Conservation (phyloP, 257 asterid species). For the Cinchona pubescens region DNA sequence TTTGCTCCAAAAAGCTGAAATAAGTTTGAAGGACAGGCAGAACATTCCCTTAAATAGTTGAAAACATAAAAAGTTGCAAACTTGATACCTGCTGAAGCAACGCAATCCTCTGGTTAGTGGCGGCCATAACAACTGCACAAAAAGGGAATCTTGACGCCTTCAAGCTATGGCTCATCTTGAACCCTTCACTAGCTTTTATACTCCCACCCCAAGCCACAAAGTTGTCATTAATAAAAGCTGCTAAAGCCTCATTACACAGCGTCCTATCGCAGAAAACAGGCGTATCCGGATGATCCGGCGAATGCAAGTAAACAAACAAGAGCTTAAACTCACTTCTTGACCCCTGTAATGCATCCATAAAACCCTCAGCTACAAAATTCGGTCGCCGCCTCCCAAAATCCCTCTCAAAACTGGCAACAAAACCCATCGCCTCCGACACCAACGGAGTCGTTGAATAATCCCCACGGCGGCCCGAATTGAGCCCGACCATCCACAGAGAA, state of each 20-base stretch:
- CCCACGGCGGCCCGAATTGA: conserved; percentile 37
- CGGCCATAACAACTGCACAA: conserved; percentile 96
- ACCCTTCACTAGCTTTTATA: conserved; percentile 93
- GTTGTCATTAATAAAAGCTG: conserved; percentile 75
- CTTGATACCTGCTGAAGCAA: conserved; percentile 82
- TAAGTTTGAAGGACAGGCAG: too few species aligned
- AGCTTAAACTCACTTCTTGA: conserved; percentile 80
- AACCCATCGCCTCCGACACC: conserved; percentile 65
- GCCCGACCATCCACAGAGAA: conserved; percentile 69
- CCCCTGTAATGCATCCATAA: conserved; percentile 94
- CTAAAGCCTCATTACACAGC: conserved; percentile 63
- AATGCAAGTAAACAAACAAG: conserved; percentile 91
- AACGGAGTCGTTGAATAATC: too few species aligned
- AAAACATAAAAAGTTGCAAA: background rate
- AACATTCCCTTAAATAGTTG: too few species aligned
- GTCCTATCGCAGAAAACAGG: conserved; percentile 68
- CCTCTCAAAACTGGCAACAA: conserved; percentile 63
- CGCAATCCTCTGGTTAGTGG: conserved; percentile 95
- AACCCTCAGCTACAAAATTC: conserved; percentile 72
- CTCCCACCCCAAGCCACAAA: conserved; percentile 97
- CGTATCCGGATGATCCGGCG: conserved; percentile 92
- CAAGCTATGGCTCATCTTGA: conserved; percentile 96
- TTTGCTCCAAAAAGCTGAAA: background rate
- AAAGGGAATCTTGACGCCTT: conserved; percentile 95
- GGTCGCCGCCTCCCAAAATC: conserved; percentile 63